These are phyloP conservation scores for Fusarium coicis DNA, from an alignment of 2,329 filamentous ascomycete species.

Conservation along the genomic window DNA sequence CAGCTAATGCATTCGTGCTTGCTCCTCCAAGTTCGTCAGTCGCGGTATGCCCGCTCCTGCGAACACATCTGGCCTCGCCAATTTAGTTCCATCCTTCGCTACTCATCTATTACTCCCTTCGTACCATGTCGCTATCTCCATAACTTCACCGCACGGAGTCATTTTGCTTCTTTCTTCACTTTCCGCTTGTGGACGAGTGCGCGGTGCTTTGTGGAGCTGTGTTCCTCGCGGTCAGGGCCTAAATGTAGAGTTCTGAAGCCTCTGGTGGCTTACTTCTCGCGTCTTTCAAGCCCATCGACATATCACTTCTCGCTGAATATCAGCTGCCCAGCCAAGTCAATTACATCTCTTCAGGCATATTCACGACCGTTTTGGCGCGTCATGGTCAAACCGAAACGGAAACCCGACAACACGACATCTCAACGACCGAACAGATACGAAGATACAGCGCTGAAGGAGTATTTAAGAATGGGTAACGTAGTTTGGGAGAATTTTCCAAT, in stretches of 20 bases:
- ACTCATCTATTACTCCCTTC: fast-evolving
- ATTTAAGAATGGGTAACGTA: fast-evolving
- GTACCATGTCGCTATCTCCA: fast-evolving
- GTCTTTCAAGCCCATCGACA: fast-evolving
- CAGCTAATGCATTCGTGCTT: fast-evolving
- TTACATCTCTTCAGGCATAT: fast-evolving
- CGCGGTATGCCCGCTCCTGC: fast-evolving
- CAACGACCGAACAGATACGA: fast-evolving
- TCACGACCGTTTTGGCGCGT: fast-evolving
- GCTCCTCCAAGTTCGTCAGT: fast-evolving
- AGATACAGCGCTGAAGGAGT: fast-evolving
- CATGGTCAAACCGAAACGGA: fast-evolving
- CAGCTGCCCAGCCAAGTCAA: fast-evolving
- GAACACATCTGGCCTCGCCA: fast-evolving
- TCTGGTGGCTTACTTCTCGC: fast-evolving
- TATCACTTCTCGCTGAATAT: fast-evolving
- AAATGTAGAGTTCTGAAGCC: fast-evolving
- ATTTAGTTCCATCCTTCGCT: background rate
- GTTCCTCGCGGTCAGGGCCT: fast-evolving
- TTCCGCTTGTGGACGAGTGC: too few species aligned
- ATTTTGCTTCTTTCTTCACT: fast-evolving
- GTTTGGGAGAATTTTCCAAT: fast-evolving
- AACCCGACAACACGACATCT: fast-evolving
- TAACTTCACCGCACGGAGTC: fast-evolving
- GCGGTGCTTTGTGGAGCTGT: fast-evolving